These are phyloP conservation scores for Nemania sp. DNA, from an alignment of 2,329 filamentous ascomycete species.

Conservation along the genomic window DNA sequence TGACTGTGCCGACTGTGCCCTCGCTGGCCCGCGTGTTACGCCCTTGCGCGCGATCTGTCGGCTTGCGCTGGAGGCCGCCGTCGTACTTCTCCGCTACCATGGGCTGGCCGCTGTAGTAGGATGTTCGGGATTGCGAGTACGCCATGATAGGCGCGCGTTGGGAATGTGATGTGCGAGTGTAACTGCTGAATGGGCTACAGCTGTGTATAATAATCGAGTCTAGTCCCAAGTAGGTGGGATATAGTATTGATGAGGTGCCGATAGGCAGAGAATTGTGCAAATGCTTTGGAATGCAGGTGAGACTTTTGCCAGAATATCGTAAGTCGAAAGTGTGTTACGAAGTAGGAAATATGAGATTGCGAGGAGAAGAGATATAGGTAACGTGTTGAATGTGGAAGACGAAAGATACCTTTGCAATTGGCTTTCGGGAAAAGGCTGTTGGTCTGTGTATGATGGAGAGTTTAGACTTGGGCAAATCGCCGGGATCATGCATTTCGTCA, in stretches of 20 bases:
- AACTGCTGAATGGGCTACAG: slow-evolving; percentile 8
- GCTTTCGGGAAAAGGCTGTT: slow-evolving; percentile 3
- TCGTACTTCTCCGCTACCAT: slow-evolving; percentile 46
- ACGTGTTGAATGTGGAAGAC: neutral
- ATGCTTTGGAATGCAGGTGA: slow-evolving; percentile 35
- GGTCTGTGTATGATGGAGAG: too few relatives aligned
- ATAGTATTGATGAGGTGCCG: slow-evolving; percentile 7
- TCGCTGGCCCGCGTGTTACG: slow-evolving; percentile 74
- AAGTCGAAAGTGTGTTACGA: neutral
- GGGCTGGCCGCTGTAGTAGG: slow-evolving; percentile 49
- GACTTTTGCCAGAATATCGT: slow-evolving; percentile 24
- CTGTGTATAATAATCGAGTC: slow-evolving; percentile 14
- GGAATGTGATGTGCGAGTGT: slow-evolving; percentile 14
- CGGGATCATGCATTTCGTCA: slow-evolving; percentile 36
- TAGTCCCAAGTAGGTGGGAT: slow-evolving; percentile 23
- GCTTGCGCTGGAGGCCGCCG: slow-evolving; percentile 42
- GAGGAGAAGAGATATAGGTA: slow-evolving; percentile 14
- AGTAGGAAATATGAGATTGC: slow-evolving; percentile 5
- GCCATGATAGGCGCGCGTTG: slow-evolving; percentile 47
- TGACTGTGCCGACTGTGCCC: slow-evolving; percentile 86
- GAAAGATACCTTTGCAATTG: neutral
- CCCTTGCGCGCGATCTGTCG: slow-evolving; percentile 50
- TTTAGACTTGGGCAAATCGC: too few relatives aligned
- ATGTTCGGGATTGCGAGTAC: slow-evolving; percentile 57
- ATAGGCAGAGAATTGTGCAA: neutral